These are phyloP conservation scores for Chaetomium olivaceum DNA, from an alignment of 2,329 filamentous ascomycete genomes.

Conservation along the genomic window DNA sequence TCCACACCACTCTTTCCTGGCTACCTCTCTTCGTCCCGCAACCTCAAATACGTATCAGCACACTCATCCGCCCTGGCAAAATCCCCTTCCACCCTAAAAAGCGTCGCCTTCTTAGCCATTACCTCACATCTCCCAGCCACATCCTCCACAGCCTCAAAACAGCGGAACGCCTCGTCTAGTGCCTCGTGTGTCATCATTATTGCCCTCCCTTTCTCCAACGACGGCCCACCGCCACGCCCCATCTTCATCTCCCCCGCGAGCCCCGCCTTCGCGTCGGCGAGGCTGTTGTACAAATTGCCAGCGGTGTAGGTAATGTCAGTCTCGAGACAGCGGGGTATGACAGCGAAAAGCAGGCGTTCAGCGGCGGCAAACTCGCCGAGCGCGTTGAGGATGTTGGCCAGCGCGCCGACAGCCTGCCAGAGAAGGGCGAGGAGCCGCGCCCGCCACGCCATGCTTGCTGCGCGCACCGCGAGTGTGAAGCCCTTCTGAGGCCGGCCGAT, in stretches of 20 bases:
- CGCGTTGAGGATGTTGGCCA: conserved; percentile 69
- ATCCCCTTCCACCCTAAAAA: conserved; percentile 71
- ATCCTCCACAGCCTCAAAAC: conserved; percentile 69
- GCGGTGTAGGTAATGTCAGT: conserved; percentile 62
- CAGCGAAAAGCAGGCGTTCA: conserved; percentile 61
- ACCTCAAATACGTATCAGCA: conserved; percentile 63
- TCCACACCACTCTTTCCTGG: conserved; percentile 15
- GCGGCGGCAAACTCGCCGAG: conserved; percentile 71
- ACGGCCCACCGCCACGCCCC: neutral
- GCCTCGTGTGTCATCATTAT: conserved; percentile 62
- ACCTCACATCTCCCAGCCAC: conserved; percentile 72
- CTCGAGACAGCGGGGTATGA: conserved; percentile 77
- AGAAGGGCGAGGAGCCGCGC: conserved; percentile 67
- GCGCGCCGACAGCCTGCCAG: conserved; percentile 68
- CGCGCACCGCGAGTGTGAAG: conserved; percentile 75
- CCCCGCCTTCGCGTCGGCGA: conserved; percentile 79
- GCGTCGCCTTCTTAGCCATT: conserved; percentile 77
- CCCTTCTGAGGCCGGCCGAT: conserved; percentile 70
- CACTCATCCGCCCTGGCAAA: conserved; percentile 63
- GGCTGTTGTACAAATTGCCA: conserved; percentile 66
- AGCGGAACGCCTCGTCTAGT: conserved; percentile 62
- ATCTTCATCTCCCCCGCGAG: conserved; percentile 57
- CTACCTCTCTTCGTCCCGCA: conserved; percentile 47
- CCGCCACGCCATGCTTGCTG: conserved; percentile 71
- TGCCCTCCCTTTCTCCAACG: conserved; percentile 50